phyloP scores from a whole-genome alignment of 2,329 filamentous ascomycete species.

The Hymenoscyphus linearis region DNA sequence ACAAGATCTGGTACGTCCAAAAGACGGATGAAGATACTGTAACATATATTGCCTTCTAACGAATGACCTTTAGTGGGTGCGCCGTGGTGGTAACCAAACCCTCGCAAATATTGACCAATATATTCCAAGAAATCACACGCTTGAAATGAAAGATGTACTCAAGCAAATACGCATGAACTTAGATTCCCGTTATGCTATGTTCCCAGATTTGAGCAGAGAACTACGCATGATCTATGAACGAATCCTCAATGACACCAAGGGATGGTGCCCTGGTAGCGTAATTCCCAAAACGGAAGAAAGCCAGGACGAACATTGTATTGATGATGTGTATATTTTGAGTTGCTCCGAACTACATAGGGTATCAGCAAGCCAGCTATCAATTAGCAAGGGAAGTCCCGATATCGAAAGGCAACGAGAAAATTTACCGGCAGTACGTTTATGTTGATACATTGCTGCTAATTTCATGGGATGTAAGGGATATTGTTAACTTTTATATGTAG shows the following conservation, averaged over 20 bases:
- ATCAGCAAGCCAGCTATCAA: background rate
- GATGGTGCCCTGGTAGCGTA: background rate
- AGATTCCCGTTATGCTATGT: background rate
- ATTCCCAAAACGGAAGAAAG: background rate
- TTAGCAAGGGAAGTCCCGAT: background rate
- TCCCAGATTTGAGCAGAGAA: background rate
- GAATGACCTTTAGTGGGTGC: background rate
- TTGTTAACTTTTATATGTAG: background rate
- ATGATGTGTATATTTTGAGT: background rate
- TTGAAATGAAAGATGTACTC: background rate
- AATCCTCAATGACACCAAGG: background rate
- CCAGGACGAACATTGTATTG: background rate
- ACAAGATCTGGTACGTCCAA: constrained; percentile 7
- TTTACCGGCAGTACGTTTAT: background rate
- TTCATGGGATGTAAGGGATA: background rate
- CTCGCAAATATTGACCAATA: background rate
- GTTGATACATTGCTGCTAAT: background rate
- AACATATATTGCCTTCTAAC: background rate
- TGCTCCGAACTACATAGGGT: background rate
- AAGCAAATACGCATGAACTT: background rate
- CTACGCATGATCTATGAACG: background rate
- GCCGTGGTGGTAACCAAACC: background rate
- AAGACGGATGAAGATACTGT: background rate
- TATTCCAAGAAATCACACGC: background rate
- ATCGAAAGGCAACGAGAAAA: background rate